Evolutionary conservation across 345 rosid species (phyloP), one percentile per base, ranked within the genome.

Genomic region (Melaleuca quinquenervia): DNA sequence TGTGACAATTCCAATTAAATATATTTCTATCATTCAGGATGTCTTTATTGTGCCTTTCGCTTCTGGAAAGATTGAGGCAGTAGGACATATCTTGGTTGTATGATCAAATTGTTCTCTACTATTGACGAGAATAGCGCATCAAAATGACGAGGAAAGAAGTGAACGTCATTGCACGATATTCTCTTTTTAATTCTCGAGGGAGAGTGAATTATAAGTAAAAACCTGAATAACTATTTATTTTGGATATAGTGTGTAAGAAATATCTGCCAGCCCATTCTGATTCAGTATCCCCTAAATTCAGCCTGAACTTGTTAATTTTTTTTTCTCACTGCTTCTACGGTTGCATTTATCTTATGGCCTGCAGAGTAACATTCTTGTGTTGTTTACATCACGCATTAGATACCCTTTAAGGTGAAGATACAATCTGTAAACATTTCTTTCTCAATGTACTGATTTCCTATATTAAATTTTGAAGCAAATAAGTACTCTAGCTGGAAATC

Each of bases 401-500:
- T 16, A 16, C 20, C 20, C 22, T 36, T 64, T 64, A 16, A 32
- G 7, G 45, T 32, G 76, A 29, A 64, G 11, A 64, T 64, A 64
- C 76, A 64, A 64, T 32, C 20, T 32, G 76, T 64, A 26, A 56
- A 41, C 13, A 41, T 15, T 20, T 53, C 64, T 44, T 52, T 52
- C 82, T 15, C 50, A 54, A 41, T 27, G 24, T 18, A 58, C 70
- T 84, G 5, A 84, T 50, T 54, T 26, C 50, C 50, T 41, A 41
- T 62, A 26, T 16, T 76, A 26, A 16, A 70, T 84, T 82, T 88
- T 60, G 88, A 90, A 97, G 99, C 99, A 97, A 97, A 95, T 97
- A 91, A 96, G 99, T 87, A 95, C 98, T 54, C 94, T 97, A 74
- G 99, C 98, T 64, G 99, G 99, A 85, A 97, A 95, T 88, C 98